phyloP scores from a whole-genome alignment of 805 yeast genomes.

The Nakazawaea holstii region DNA sequence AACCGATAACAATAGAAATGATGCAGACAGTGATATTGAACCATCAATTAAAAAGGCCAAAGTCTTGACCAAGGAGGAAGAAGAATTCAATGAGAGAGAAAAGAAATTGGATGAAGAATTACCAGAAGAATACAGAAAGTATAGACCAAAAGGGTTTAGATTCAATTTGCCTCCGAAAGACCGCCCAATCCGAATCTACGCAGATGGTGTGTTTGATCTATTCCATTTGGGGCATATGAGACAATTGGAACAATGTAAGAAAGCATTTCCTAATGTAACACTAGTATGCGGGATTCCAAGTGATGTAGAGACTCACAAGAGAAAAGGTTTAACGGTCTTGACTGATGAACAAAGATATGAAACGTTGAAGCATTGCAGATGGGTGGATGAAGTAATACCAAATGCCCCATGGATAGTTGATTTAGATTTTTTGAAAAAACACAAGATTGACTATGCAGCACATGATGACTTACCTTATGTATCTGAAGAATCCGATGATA shows the following conservation, averaged over 20 bases:
- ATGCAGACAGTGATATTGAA: not conserved
- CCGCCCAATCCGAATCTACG: slow-evolving; percentile 89
- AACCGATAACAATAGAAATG: slow-evolving; percentile 6
- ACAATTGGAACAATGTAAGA: slow-evolving; percentile 94
- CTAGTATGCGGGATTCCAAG: slow-evolving; percentile 90
- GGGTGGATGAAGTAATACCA: slow-evolving; percentile 97
- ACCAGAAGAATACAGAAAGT: slow-evolving; percentile 68
- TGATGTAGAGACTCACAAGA: slow-evolving; percentile 83
- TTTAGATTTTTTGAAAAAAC: slow-evolving; percentile 69
- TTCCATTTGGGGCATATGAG: slow-evolving; percentile 98
- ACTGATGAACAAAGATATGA: slow-evolving; percentile 86
- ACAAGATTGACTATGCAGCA: slow-evolving; percentile 91
- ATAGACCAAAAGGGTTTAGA: slow-evolving; percentile 72
- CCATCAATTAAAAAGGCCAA: slow-evolving; percentile 3
- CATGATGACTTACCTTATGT: slow-evolving; percentile 97
- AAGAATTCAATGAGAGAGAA: slow-evolving; percentile 14
- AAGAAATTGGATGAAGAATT: slow-evolving; percentile 52
- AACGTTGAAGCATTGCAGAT: slow-evolving; percentile 85
- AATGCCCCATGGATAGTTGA: slow-evolving; percentile 96
- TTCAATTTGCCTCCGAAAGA: slow-evolving; percentile 81
- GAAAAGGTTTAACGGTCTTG: slow-evolving; percentile 90
- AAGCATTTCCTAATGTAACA: slow-evolving; percentile 77
- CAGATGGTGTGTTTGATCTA: slow-evolving; percentile 96
- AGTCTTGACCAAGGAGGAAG: slow-evolving; percentile 5
- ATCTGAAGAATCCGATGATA: slow-evolving; percentile 83